Percentiles rank a stretch among this genome's conserved stretches.
phyloP scores from a whole-genome alignment of 2,329 filamentous ascomycete species.

The Stagonosporopsis chrysanthemi region DNA sequence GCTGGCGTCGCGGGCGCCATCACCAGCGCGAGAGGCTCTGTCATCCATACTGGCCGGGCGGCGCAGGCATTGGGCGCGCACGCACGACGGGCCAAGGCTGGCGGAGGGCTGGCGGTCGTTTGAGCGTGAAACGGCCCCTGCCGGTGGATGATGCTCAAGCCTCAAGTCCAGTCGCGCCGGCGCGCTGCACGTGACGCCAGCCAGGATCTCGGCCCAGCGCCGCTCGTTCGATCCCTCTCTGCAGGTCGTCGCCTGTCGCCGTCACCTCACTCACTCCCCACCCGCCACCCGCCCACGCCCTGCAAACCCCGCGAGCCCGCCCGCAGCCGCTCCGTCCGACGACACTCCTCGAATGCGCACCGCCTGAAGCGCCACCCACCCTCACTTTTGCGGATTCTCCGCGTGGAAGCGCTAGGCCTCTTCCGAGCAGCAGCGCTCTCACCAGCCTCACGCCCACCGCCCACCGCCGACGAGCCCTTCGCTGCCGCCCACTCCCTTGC shows the following conservation, averaged over 20 bases:
- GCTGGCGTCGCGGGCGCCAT: slow-evolving; percentile 25
- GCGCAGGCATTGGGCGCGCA: slow-evolving; percentile 28
- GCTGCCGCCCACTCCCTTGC: slow-evolving; percentile 15
- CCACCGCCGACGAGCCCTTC: slow-evolving; percentile 21
- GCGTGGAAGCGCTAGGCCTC: slow-evolving; percentile 40
- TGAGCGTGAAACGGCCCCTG: slow-evolving; percentile 18
- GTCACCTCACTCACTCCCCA: slow-evolving; percentile 19
- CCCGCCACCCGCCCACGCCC: slow-evolving; percentile 9
- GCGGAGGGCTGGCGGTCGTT: slow-evolving; percentile 13
- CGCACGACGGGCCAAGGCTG: slow-evolving; percentile 10
- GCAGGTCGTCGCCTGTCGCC: slow-evolving; percentile 11
- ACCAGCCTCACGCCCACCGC: slow-evolving; percentile 28
- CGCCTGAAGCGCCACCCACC: slow-evolving; percentile 33
- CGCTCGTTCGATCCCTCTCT: slow-evolving; percentile 6
- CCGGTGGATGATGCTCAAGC: neutral
- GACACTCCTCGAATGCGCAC: slow-evolving; percentile 41
- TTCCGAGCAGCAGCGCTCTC: slow-evolving; percentile 30
- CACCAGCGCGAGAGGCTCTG: slow-evolving; percentile 26
- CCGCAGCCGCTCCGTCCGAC: slow-evolving; percentile 14
- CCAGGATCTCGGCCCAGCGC: neutral
- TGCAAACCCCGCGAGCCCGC: slow-evolving; percentile 8
- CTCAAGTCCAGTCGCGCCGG: neutral
- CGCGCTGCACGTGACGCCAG: slow-evolving; percentile 7
- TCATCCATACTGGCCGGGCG: slow-evolving; percentile 45
- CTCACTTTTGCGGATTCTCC: slow-evolving; percentile 40